Conservation (phyloP, 2,329 filamentous ascomycete genomes). For the Colletotrichum karsti region DNA sequence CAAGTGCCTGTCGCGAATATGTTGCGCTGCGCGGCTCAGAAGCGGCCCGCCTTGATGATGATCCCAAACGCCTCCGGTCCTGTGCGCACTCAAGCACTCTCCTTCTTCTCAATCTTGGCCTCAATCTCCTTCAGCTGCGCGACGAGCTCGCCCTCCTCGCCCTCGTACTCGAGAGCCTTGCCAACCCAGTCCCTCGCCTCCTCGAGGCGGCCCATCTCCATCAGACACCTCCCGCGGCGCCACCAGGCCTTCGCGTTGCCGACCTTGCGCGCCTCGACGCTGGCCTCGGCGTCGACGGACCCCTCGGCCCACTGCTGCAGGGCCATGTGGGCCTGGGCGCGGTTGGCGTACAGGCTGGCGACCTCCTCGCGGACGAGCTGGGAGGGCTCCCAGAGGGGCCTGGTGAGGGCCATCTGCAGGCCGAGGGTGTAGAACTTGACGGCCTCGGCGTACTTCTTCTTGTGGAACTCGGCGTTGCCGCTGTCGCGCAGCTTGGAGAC, state of each 20-base stretch:
- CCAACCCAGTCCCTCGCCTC: conserved; percentile 85
- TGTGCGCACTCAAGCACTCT: conserved; percentile 32
- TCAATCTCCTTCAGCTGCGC: conserved; percentile 72
- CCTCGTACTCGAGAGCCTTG: conserved; percentile 84
- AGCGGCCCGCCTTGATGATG: too few species aligned
- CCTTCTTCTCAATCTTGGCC: conserved; percentile 50
- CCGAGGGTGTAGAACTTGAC: conserved; percentile 85
- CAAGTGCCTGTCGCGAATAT: too few species aligned
- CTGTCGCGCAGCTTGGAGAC: conserved; percentile 91
- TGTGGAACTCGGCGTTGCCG: conserved; percentile 85
- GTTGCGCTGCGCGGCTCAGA: too few species aligned
- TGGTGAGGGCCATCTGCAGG: conserved; percentile 84
- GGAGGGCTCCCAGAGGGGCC: conserved; percentile 89
- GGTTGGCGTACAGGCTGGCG: conserved; percentile 81
- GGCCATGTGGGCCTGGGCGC: conserved; percentile 90
- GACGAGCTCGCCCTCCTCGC: conserved; percentile 70
- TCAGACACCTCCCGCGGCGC: conserved; percentile 82
- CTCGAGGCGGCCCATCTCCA: conserved; percentile 88
- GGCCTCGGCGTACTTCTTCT: conserved; percentile 78
- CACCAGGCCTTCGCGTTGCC: conserved; percentile 97
- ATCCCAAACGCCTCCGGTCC: not conserved
- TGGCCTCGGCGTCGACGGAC: conserved; percentile 86
- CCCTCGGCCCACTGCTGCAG: conserved; percentile 85
- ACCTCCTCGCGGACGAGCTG: conserved; percentile 87
- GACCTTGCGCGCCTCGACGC: conserved; percentile 85